These are phyloP conservation scores for Houttuynia cordata DNA, from an alignment of 164 flowering plant species.

Conservation along the genomic window DNA sequence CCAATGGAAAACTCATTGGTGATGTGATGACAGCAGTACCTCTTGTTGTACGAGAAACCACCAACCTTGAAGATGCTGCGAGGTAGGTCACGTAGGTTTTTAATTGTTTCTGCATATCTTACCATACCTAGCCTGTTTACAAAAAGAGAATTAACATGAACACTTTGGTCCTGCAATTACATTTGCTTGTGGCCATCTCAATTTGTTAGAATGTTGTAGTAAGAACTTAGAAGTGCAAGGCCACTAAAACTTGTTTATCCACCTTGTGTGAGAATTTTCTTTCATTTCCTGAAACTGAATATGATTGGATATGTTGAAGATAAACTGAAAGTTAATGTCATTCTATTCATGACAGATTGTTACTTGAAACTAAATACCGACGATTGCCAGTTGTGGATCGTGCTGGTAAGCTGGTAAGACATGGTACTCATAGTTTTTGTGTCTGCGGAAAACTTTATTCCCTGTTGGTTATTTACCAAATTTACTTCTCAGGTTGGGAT, in stretches of 20 bases:
- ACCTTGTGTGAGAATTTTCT: not conserved
- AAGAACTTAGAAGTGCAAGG: too few species aligned
- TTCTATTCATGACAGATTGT: slow-evolving; percentile 29
- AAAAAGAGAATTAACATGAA: not conserved
- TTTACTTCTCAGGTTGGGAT: slow-evolving; percentile 51
- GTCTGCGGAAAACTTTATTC: not conserved
- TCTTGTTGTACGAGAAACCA: slow-evolving; percentile 66
- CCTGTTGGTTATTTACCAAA: slow-evolving; percentile 1
- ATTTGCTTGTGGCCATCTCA: not conserved
- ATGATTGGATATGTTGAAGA: too few species aligned
- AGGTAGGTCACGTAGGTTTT: slow-evolving; percentile 30
- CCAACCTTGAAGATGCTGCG: slow-evolving; percentile 90
- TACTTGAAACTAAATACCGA: slow-evolving; percentile 87
- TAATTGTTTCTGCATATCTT: not conserved
- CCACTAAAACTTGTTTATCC: not conserved
- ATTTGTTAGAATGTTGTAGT: too few species aligned
- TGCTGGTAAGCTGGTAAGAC: slow-evolving; percentile 75
- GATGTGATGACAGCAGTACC: slow-evolving; percentile 94
- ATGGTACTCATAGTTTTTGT: not conserved
- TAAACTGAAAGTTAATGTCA: too few species aligned
- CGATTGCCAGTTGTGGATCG: slow-evolving; percentile 86
- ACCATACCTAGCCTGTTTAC: too few species aligned
- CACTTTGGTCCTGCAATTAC: not conserved
- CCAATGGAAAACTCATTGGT: slow-evolving; percentile 69
- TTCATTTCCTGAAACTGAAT: too few species aligned